phyloP scores from a whole-genome alignment of 2,329 filamentous ascomycete genomes.

The Aureobasidium musti region DNA sequence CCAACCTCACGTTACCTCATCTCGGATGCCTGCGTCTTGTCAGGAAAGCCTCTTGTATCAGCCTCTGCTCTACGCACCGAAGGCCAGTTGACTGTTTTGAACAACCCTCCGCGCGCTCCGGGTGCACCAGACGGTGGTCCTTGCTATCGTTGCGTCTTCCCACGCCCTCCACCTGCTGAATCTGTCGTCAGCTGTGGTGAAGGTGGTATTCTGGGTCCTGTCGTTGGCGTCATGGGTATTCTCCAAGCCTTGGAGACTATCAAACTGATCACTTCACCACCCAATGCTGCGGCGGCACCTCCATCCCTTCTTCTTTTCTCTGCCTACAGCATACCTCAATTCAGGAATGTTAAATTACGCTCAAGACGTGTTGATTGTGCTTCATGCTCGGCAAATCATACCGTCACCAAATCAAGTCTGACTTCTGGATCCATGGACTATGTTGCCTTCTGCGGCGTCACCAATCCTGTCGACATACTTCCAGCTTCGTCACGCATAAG shows the following conservation, averaged over 20 bases:
- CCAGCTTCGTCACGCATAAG: constrained; percentile 29
- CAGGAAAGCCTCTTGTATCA: constrained; percentile 78
- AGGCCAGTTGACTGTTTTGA: constrained; percentile 86
- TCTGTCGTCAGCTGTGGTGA: constrained; percentile 86
- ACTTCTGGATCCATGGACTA: constrained; percentile 73
- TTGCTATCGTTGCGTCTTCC: constrained; percentile 94
- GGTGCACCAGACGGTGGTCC: constrained; percentile 67
- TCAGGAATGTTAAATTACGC: constrained; percentile 75
- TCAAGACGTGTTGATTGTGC: constrained; percentile 69
- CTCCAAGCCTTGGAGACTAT: constrained; percentile 88
- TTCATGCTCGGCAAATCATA: constrained; percentile 67
- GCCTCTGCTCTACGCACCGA: constrained; percentile 87
- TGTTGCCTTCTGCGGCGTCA: constrained; percentile 76
- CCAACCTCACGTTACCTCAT: constrained; percentile 90
- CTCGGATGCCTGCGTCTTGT: constrained; percentile 81
- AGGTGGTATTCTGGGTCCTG: constrained; percentile 86
- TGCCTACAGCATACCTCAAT: constrained; percentile 57
- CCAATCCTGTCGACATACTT: constrained; percentile 59
- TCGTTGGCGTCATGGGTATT: constrained; percentile 91
- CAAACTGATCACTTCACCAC: constrained; percentile 65
- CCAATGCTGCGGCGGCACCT: constrained; percentile 32
- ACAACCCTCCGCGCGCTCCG: constrained; percentile 68
- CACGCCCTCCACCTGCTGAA: constrained; percentile 78
- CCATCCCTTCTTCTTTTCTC: constrained; percentile 58
- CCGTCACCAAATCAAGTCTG: constrained; percentile 65